Base-by-base conservation (phyloP, 2,329 filamentous ascomycete species). In the Fusarium nurragi region DNA sequence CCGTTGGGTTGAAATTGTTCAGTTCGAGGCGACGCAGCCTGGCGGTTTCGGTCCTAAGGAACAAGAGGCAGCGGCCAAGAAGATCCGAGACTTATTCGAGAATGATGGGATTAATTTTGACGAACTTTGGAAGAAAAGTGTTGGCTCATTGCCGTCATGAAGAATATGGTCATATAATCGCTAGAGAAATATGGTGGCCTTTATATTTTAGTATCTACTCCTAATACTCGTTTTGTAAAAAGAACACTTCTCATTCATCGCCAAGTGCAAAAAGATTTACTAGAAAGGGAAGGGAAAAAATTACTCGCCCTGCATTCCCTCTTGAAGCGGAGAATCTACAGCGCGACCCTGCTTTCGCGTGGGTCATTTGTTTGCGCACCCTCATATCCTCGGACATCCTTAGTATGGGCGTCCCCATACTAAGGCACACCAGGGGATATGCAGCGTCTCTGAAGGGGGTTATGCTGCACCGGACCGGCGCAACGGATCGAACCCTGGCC, bases 1-100 rank as follows among this genome's bases (percentile, higher is more conserved):
- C 79, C 87, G 90, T 53, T 97, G 93, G 93, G 91, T 97, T 45
- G 94, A 97, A 80, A 85, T 96, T 73, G 88, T 97, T 46, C 93
- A 97, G 78, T 96, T 88, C 72, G 93, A 97, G 78, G 90, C 91
- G 38, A 90, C 88, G 32, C 85, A 86, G 67, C 91, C 93, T 0
- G 92, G 90, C 18, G 92, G 91, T 0, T 96, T 97, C 73, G 91
- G 89, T 2, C 80, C 83, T 0, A 90, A 93, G 73, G 85, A 88
- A 71, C 93, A 97, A 77, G 81, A 86, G 54, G 85, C 82, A 39
- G 89, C 91, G 2, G 92, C 92, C 57, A 80, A 86, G 64, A 89
- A 93, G 77, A 91, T 94, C 46, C 87, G 90, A 71, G 85, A 87
- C 36, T 81, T 95, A 74, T 97, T 97, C 74, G 83, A 88, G 62